Evolutionary conservation across 139 green algal species (phyloP).

Genomic region (Volvox reticuliferus): DNA sequence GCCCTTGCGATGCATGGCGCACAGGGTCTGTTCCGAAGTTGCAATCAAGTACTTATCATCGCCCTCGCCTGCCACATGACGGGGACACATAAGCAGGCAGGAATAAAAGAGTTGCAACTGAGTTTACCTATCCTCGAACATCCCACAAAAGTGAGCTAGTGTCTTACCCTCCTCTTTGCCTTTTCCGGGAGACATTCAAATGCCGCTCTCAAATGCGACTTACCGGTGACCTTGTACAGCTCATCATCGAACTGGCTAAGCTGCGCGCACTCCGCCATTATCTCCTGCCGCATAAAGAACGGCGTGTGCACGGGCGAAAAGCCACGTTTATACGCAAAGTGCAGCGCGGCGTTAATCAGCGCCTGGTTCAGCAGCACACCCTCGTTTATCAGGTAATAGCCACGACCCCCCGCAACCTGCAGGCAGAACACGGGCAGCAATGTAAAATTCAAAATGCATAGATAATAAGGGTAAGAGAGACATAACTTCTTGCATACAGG

Average conservation of each 20-base stretch:
- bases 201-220: background rate
- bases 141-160: too few species aligned
- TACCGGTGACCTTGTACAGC: slow-evolving; percentile 89
- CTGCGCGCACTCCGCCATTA: slow-evolving; percentile 99
- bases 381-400: slow-evolving; percentile 95
- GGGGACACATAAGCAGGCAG: too few species aligned
- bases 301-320: slow-evolving; percentile 95
- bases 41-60: slow-evolving; percentile 99
- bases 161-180: background rate
- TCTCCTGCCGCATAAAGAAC: slow-evolving; percentile 85
- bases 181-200: background rate
- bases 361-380: slow-evolving; percentile 97
- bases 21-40: slow-evolving; percentile 98
- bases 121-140: too few species aligned
- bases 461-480: too few species aligned
- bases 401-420: slow-evolving; percentile 84
- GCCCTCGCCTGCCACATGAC: slow-evolving; percentile 90
- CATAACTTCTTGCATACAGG: too few species aligned
- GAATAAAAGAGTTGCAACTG: too few species aligned
- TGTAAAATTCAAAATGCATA: too few species aligned
- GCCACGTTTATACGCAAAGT: slow-evolving; percentile 77
- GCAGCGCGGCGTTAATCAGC: slow-evolving; percentile 78
- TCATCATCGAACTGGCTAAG: slow-evolving; percentile 99
- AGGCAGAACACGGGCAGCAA: background rate
- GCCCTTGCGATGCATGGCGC: slow-evolving; percentile 90